Evolutionary conservation across 2,329 filamentous ascomycete species (phyloP).

Genomic region (Neofusicoccum umdonicola): DNA sequence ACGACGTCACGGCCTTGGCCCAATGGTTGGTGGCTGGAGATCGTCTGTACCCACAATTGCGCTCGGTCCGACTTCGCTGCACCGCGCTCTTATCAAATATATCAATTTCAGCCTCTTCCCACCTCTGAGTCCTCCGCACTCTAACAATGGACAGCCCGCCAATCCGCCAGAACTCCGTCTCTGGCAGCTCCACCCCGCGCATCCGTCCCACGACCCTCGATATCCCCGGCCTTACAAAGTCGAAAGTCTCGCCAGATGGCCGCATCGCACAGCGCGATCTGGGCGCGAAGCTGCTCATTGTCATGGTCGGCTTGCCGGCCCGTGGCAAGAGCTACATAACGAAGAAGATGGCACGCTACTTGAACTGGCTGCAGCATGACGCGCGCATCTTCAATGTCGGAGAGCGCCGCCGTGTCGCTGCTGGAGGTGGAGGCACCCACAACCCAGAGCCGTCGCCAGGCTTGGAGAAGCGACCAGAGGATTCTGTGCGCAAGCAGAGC

Average conservation of each 20-base stretch:
- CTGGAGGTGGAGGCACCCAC: constrained; percentile 50
- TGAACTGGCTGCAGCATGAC: constrained; percentile 97
- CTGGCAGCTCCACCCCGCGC: constrained; percentile 65
- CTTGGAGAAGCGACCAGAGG: not conserved
- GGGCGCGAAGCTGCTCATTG: constrained; percentile 91
- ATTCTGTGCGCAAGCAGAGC: constrained; percentile 23
- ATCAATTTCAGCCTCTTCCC: constrained; percentile 17
- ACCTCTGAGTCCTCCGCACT: constrained; percentile 16
- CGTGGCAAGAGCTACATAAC: constrained; percentile 98
- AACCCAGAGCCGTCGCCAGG: constrained; percentile 12
- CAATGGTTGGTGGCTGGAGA: constrained; percentile 11
- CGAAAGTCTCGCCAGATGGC: constrained; percentile 91
- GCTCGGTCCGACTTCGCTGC: constrained; percentile 17
- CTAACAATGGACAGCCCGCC: constrained; percentile 54
- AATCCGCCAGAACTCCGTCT: constrained; percentile 68
- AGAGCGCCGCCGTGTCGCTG: constrained; percentile 78
- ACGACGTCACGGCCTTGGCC: constrained; percentile 3
- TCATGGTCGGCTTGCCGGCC: constrained; percentile 96
- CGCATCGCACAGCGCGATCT: constrained; percentile 92
- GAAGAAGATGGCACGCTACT: constrained; percentile 92
- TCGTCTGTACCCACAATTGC: constrained; percentile 16
- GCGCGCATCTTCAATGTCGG: constrained; percentile 97
- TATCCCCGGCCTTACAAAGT: constrained; percentile 93
- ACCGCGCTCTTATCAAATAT: constrained; percentile 14
- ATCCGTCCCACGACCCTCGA: constrained; percentile 92